Evolutionary conservation across 148 eudicot species (phyloP), one percentile per base, ranked within the genome.

Genomic region (Vaccinium corymbosum): DNA sequence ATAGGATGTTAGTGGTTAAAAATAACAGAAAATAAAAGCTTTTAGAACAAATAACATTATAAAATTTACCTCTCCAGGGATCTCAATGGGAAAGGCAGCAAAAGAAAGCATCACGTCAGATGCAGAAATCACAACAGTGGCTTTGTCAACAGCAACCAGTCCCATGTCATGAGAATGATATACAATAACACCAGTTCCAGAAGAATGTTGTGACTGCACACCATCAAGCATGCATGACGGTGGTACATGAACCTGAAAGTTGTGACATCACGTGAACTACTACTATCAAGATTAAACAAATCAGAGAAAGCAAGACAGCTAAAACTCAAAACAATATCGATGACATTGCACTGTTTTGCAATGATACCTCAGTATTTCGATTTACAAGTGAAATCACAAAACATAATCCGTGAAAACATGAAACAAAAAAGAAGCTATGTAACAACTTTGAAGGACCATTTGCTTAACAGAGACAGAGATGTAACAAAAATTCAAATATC

Each of bases 201-300:
- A 92, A 87, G 93, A 96, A 90, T 92, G 98, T 73, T 94, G 98
- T 19, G 95, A 89, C 81, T 92, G 97, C 75, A 96, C 97, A 57
- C 98, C 98, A 91, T 96, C 98, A 83, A 96, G 90, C 98, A 96
- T 92, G 89, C 98, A 96, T 52, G 95, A 94, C n/a, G 97, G 91
- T 80, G 98, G 98, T 78, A 96, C 98, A 87, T 96, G 94, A 89
- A 96, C 99, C 99, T 97, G 91, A 76, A 86, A 83, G 16, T 25
- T 75, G 29, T n/a, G 25, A 75, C 55, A 48, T 53, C n/a, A 57
- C 35, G 32, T 52, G 35, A 27, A 79, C 27, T 83, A 75, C n/a
- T 32, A 42, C 16, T 80, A 16, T 25, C 46, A 74, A 74, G 50
- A 74, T 42, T 42, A 42, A 35, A 42, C n/a, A 27, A 76, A 49